Base-by-base conservation (phyloP, 2,329 filamentous ascomycete genomes). In the Xylaria sp. region DNA sequence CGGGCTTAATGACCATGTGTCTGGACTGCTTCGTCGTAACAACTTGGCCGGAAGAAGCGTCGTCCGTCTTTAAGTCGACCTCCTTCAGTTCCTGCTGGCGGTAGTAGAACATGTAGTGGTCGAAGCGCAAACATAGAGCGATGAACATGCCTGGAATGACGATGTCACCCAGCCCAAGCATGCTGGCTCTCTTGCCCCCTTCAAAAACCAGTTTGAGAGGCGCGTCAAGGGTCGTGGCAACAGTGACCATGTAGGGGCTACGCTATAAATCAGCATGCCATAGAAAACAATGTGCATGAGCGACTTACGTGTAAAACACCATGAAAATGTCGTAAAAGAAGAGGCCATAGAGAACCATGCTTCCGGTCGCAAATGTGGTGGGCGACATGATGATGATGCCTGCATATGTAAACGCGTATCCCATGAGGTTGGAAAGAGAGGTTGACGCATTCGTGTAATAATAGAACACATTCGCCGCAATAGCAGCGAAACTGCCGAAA, bases 261-360 rank as follows among this genome's bases (percentile, higher is more conserved):
- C 11, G 37, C 1, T 30, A 19, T 4, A 3, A 10, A 19, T 56
- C 10, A 63, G 73, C 63, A 72, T 67, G 23, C 3, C 6, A 34
- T 10, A 42, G 10, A 19, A 48, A 30, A 16, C 9, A 5, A 19
- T 52, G 55, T 44, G 5, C 7, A 13, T 11, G 34, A 11, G 4
- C 7, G 13, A 79, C 83, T 75, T 71, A 86, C 77, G 89, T 92
- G 71, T 89, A 94, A 71, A 94, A 94, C 4, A 94, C 90, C 80
- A 93, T 92, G 73, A 94, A 86, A 53, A 99, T 93, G 71, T 99
- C 93, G 70, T 99, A 99, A 70, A 96, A 85, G 77, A 97, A 97
- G 0, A 97, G 79, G 0, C 88, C 90, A 8, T 80, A 77, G 1
- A 97, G 79, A 8, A 97, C 86, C 49, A 92, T 74, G 5, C 88